Conservation (phyloP, 148 eudicot genomes). For the Fagopyrum tataricum region DNA sequence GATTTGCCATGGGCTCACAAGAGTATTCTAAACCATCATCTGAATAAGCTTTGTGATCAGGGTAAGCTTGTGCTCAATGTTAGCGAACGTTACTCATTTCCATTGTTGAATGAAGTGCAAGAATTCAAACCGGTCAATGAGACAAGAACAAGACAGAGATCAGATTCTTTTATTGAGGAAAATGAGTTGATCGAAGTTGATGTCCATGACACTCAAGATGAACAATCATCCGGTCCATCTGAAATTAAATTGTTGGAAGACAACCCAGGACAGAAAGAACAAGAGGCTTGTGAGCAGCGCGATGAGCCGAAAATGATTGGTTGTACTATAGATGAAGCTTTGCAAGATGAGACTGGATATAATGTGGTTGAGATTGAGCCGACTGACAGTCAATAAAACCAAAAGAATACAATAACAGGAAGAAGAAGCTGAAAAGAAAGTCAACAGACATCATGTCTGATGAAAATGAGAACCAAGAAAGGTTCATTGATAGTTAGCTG, state of each 20-base stretch:
- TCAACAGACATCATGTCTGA: no score
- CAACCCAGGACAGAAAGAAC: background rate
- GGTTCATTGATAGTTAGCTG: no score
- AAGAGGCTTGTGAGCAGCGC: background rate
- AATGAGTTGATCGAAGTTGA: background rate
- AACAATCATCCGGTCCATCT: background rate
- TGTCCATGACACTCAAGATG: background rate
- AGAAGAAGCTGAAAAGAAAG: background rate
- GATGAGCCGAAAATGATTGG: no score
- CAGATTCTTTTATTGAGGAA: background rate
- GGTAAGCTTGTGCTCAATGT: slow-evolving; percentile 26
- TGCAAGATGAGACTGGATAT: no score
- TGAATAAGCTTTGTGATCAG: slow-evolving; percentile 37
- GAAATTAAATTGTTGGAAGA: background rate
- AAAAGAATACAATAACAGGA: background rate
- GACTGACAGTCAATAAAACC: no score
- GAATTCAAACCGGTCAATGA: background rate
- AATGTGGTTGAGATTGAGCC: no score
- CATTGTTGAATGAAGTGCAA: background rate
- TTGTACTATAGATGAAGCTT: no score
- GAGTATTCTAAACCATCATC: slow-evolving; percentile 35
- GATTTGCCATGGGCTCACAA: slow-evolving; percentile 64
- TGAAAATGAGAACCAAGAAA: no score
- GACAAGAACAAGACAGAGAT: background rate
- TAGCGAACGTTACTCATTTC: background rate